Percentiles rank a stretch among this genome's conserved stretches.
These are phyloP conservation scores for Colletotrichum theobromicola DNA, from an alignment of 2,329 filamentous ascomycete genomes.

Conservation along the genomic window DNA sequence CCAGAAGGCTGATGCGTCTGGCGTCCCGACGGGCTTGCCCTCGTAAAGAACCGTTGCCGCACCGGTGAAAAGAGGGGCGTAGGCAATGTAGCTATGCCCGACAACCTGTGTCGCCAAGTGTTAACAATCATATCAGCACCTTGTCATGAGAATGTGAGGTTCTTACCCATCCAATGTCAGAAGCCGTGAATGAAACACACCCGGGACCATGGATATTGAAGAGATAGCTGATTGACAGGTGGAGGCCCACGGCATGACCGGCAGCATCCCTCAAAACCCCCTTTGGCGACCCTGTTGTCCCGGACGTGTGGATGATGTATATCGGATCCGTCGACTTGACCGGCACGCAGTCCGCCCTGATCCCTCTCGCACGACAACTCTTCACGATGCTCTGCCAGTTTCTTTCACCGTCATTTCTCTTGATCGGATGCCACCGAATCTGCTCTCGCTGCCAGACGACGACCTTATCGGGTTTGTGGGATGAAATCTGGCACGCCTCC, in stretches of 20 bases:
- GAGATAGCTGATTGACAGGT: constrained; percentile 81
- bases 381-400: constrained; percentile 81
- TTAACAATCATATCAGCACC: background rate
- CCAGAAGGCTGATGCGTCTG: constrained; percentile 89
- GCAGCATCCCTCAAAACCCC: constrained; percentile 83
- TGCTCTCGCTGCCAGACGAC: constrained; percentile 87
- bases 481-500: constrained; percentile 71
- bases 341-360: constrained; percentile 77
- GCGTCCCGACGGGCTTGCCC: constrained; percentile 92
- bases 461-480: constrained; percentile 73
- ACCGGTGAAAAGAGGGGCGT: constrained; percentile 83
- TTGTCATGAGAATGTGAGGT: background rate
- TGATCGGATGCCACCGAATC: constrained; percentile 74
- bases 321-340: constrained; percentile 78
- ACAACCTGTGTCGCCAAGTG: constrained; percentile 47
- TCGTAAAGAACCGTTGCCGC: constrained; percentile 90
- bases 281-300: constrained; percentile 83
- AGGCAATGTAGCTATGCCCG: constrained; percentile 80
- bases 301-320: constrained; percentile 92
- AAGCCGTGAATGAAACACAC: constrained; percentile 76
- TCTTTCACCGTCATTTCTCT: constrained; percentile 70
- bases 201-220: constrained; percentile 85
- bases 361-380: constrained; percentile 69
- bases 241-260: constrained; percentile 85
- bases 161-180: constrained; percentile 84